A percentile compares a stretch with the other conserved stretches of the same genome.
Evolutionary conservation across 768 basidiomycete species (phyloP).

Genomic region (Lentinula guzmanii): DNA sequence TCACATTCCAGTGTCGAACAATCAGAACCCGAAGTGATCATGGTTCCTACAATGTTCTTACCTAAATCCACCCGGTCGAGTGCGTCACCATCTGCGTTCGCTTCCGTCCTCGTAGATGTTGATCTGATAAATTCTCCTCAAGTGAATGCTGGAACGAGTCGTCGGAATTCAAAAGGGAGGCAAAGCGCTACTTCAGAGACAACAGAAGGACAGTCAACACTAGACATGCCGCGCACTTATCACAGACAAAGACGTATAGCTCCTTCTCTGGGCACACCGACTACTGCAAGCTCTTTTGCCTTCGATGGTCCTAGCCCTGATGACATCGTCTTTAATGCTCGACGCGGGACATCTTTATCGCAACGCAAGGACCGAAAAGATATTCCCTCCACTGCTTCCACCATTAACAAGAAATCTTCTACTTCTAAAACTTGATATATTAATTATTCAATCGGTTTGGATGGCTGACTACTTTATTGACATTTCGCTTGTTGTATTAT

Average conservation of each 20-base stretch:
- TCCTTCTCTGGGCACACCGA: conserved; percentile 27
- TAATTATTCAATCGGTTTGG: background rate
- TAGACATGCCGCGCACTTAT: conserved; percentile 20
- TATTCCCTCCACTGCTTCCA: conserved; percentile 11
- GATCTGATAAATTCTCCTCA: conserved; percentile 28
- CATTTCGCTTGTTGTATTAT: conserved; percentile 26
- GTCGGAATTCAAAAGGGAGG: conserved; percentile 19
- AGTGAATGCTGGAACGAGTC: conserved; percentile 18
- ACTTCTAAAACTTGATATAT: conserved; percentile 15
- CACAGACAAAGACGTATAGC: conserved; percentile 23
- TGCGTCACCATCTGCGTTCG: conserved; percentile 77
- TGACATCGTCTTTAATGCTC: conserved; percentile 77
- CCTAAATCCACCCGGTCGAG: conserved; percentile 46
- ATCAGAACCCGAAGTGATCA: conserved; percentile 29
- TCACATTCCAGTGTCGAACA: conserved; percentile 16
- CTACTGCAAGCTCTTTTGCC: conserved; percentile 41
- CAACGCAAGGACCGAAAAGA: conserved; percentile 23
- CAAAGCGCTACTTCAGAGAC: conserved; percentile 12
- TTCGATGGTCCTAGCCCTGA: conserved; percentile 91
- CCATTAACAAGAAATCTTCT: conserved; percentile 12
- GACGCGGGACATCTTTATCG: conserved; percentile 63
- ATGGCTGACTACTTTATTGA: conserved; percentile 11
- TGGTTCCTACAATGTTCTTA: conserved; percentile 53
- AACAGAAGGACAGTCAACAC: conserved; percentile 13
- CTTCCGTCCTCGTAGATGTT: conserved; percentile 62